Percentiles rank a stretch among this genome's conserved stretches.
phyloP scores from a whole-genome alignment of 257 asterid genomes.

The Solanum bukasovii region DNA sequence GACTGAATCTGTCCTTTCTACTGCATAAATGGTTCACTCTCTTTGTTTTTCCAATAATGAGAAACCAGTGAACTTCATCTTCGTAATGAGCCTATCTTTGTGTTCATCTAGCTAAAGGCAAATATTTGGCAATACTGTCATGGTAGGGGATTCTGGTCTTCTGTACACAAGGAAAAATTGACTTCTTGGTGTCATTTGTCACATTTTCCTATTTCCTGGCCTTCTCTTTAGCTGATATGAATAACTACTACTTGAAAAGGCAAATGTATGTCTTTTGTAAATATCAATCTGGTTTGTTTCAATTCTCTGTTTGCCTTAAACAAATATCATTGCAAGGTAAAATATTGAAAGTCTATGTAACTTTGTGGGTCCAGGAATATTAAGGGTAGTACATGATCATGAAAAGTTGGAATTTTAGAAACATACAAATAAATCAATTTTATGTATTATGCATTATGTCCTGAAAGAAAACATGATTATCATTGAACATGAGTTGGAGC shows the following conservation, averaged over 20 bases:
- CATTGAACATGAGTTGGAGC: background rate
- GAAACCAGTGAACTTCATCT: background rate
- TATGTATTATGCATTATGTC: background rate
- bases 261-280: background rate
- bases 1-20: background rate
- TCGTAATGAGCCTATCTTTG: background rate
- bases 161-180: background rate
- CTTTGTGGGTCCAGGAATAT: background rate
- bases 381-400: background rate
- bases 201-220: background rate
- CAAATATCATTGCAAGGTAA: background rate
- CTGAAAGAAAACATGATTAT: background rate
- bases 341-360: background rate
- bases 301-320: background rate
- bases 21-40: background rate
- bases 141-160: background rate
- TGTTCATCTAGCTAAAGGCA: background rate
- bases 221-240: background rate
- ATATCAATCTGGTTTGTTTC: background rate
- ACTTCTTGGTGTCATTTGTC: background rate
- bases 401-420: background rate
- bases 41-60: background rate
- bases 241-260: background rate
- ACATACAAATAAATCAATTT: background rate
- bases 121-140: background rate